phyloP scores from a whole-genome alignment of 2,329 filamentous ascomycete species.

The Pseudogymnoascus sp. region DNA sequence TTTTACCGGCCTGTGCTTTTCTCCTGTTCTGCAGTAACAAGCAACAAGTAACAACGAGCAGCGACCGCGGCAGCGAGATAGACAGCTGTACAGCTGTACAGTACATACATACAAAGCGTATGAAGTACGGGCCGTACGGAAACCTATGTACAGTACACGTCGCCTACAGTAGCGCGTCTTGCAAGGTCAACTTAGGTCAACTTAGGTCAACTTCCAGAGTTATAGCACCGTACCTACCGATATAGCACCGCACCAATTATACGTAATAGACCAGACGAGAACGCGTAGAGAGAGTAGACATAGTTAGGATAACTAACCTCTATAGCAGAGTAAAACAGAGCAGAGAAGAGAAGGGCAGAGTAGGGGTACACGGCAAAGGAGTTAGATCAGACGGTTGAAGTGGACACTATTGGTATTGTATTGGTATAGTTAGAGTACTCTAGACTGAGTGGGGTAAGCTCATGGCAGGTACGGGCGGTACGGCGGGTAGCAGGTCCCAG shows the following conservation, averaged over 20 bases:
- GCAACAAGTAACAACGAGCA: neutral
- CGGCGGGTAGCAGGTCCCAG: conserved; percentile 6
- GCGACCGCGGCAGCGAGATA: too few relatives aligned
- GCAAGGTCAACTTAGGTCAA: neutral
- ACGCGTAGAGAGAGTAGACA: neutral
- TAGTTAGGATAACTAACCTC: neutral
- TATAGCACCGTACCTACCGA: neutral
- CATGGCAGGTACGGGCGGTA: neutral
- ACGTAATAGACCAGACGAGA: neutral
- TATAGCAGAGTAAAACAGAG: neutral
- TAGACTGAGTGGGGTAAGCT: neutral
- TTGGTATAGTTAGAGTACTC: neutral
- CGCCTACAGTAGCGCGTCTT: neutral
- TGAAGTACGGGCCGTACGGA: neutral
- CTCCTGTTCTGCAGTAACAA: conserved; percentile 3
- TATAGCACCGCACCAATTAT: neutral
- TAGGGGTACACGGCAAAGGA: neutral
- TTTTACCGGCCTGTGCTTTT: conserved; percentile 1
- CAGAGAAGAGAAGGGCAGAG: neutral
- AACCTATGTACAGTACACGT: neutral
- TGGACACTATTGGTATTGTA: neutral
- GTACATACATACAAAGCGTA: neutral
- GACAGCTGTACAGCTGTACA: neutral
- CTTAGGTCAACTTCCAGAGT: neutral
- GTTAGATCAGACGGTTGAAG: neutral